Evolutionary conservation across 1,284 basidiomycete species (phyloP).

Genomic region (Melanopsichium pennsylvanicum): DNA sequence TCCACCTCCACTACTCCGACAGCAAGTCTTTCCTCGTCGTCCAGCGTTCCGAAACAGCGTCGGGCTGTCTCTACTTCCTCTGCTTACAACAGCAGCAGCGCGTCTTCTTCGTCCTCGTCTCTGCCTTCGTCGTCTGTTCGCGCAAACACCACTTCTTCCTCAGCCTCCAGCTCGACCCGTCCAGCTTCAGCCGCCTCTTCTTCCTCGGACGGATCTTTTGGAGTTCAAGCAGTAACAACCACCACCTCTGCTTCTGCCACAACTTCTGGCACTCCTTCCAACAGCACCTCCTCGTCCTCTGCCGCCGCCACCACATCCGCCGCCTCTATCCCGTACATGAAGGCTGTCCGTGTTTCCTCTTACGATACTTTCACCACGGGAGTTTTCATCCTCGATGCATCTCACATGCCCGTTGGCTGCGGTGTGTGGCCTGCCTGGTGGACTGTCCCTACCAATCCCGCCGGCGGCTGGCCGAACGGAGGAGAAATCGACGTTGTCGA

Average conservation of each 20-base stretch:
- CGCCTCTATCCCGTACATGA: conserved; percentile 34
- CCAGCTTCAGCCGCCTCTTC: conserved; percentile 2
- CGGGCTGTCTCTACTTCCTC: conserved; percentile 7
- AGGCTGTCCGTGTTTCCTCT: conserved; percentile 41
- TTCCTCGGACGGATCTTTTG: background rate
- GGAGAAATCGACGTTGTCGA: conserved; percentile 61
- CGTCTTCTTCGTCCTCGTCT: conserved; percentile 4
- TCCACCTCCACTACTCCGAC: conserved; percentile 9
- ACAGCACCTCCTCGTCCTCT: conserved; percentile 9
- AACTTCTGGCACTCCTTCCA: background rate
- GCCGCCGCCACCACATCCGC: conserved; percentile 17
- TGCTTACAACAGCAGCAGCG: background rate
- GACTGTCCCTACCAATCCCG: conserved; percentile 39
- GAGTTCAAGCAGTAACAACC: background rate
- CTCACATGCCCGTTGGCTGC: conserved; percentile 51
- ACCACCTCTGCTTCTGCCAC: conserved; percentile 3
- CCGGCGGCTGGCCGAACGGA: conserved; percentile 52
- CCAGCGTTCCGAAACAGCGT: conserved; percentile 5
- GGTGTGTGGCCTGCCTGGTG: conserved; percentile 62
- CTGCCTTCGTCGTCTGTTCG: background rate
- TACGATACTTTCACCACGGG: conserved; percentile 50
- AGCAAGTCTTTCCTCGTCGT: conserved; percentile 2
- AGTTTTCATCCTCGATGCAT: conserved; percentile 44
- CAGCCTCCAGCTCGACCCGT: conserved; percentile 3
- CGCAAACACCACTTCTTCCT: background rate